A percentile compares a stretch with the other conserved stretches of the same genome.
Conservation (phyloP, 305 asterid species). For the Salvia sclarea region DNA sequence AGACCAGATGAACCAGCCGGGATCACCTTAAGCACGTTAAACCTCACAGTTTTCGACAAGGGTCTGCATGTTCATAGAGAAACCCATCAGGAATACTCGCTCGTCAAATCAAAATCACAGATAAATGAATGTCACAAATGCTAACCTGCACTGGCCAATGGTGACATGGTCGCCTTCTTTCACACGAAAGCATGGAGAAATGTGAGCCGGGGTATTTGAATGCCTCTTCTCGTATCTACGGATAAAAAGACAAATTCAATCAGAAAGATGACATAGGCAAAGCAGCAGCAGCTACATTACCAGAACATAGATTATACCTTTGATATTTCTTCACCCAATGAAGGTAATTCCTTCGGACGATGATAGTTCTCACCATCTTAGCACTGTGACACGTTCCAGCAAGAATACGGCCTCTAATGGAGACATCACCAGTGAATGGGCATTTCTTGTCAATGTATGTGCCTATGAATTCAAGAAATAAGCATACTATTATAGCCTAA, state of each 20-base stretch:
- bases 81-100: not conserved
- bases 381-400: constrained; percentile 81
- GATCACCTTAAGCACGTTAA: constrained; percentile 67
- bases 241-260: not conserved
- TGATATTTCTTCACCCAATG: constrained; percentile 78
- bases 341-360: constrained; percentile 63
- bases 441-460: constrained; percentile 74
- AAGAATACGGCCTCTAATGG: constrained; percentile 70
- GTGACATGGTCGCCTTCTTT: constrained; percentile 68
- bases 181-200: constrained; percentile 81
- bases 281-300: not conserved
- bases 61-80: constrained; percentile 45
- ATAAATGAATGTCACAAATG: not conserved
- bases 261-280: not conserved
- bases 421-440: constrained; percentile 65
- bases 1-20: constrained; percentile 72
- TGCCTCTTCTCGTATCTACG: constrained; percentile 70
- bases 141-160: constrained; percentile 76
- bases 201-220: constrained; percentile 71
- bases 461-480: constrained; percentile 33
- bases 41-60: constrained; percentile 69
- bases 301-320: constrained; percentile 35
- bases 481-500: not conserved
- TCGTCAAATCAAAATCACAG: not conserved
- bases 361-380: constrained; percentile 68